These are phyloP conservation scores for Cercophora sp. DNA, from an alignment of 495 filamentous ascomycete species.

Conservation along the genomic window DNA sequence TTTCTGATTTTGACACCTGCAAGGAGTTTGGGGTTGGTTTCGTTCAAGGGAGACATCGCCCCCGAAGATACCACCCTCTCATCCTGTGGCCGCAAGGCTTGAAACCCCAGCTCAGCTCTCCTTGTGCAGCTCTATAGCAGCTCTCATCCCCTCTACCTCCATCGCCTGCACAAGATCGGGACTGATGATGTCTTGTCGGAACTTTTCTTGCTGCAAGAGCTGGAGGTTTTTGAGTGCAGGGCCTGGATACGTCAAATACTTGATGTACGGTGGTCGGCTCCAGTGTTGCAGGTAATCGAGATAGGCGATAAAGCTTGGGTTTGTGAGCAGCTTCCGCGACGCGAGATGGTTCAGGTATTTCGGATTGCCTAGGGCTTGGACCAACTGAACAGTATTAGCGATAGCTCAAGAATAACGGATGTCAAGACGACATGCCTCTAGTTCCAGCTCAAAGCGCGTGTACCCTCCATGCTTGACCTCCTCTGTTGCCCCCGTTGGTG, in stretches of 20 bases:
- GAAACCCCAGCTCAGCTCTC: slow-evolving; percentile 31
- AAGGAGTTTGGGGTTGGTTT: slow-evolving; percentile 21
- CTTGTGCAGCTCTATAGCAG: slow-evolving; percentile 44
- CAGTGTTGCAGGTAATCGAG: slow-evolving; percentile 84
- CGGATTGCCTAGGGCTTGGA: slow-evolving; percentile 80
- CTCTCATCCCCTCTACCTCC: slow-evolving; percentile 54
- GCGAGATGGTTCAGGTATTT: slow-evolving; percentile 81
- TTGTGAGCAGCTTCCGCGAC: slow-evolving; percentile 55
- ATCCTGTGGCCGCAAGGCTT: neutral
- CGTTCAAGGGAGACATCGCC: neutral
- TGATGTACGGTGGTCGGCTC: slow-evolving; percentile 73
- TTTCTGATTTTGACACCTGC: neutral
- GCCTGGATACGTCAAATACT: slow-evolving; percentile 76
- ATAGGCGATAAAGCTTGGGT: slow-evolving; percentile 72
- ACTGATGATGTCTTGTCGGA: slow-evolving; percentile 75
- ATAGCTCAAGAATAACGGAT: neutral
- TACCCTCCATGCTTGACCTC: slow-evolving; percentile 59
- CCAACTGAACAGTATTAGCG: slow-evolving; percentile 55
- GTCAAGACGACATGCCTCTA: slow-evolving; percentile 53
- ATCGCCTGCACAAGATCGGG: slow-evolving; percentile 66
- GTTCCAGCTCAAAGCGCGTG: slow-evolving; percentile 69
- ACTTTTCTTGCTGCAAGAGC: slow-evolving; percentile 76
- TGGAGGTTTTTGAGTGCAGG: slow-evolving; percentile 79
- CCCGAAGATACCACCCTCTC: neutral
- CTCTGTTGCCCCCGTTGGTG: slow-evolving; percentile 17